phyloP scores from a whole-genome alignment of 192 early-diverging fungal genomes.

The Rhizophlyctis rosea region DNA sequence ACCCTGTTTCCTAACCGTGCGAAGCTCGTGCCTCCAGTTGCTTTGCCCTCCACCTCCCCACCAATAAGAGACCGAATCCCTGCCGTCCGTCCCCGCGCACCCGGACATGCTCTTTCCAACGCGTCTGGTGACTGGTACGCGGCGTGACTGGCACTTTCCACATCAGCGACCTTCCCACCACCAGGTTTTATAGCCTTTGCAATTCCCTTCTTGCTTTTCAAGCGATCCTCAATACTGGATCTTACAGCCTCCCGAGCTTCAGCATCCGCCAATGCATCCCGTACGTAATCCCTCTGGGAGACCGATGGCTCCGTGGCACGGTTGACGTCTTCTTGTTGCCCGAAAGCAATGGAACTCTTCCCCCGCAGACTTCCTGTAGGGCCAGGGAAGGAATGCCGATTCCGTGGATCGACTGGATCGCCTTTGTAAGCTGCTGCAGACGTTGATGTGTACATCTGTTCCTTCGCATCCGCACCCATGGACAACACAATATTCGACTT shows the following conservation, averaged over 20 bases:
- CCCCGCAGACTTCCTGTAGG: conserved; percentile 1
- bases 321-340: neutral
- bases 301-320: conserved; percentile 8
- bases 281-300: conserved; percentile 13
- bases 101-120: neutral
- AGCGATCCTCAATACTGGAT: conserved; percentile 17
- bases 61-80: neutral
- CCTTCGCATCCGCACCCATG: neutral
- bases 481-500: neutral
- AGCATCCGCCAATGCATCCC: conserved; percentile 2
- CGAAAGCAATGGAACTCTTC: conserved; percentile 20
- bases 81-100: neutral
- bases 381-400: neutral
- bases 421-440: conserved; percentile 1
- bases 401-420: neutral
- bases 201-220: conserved; percentile 17
- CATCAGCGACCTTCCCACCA: neutral
- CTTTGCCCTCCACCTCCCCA: too few species aligned
- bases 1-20: neutral
- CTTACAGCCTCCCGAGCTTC: conserved; percentile 10
- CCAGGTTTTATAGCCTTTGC: conserved; percentile 13
- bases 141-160: conserved; percentile 8
- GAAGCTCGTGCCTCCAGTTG: conserved; percentile 4
- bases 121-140: conserved; percentile 4
- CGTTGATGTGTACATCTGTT: conserved; percentile 5